A percentile compares a stretch with the other conserved stretches of the same genome.
Conservation (phyloP, 1,284 basidiomycete genomes). For the Volvariella volvacea region DNA sequence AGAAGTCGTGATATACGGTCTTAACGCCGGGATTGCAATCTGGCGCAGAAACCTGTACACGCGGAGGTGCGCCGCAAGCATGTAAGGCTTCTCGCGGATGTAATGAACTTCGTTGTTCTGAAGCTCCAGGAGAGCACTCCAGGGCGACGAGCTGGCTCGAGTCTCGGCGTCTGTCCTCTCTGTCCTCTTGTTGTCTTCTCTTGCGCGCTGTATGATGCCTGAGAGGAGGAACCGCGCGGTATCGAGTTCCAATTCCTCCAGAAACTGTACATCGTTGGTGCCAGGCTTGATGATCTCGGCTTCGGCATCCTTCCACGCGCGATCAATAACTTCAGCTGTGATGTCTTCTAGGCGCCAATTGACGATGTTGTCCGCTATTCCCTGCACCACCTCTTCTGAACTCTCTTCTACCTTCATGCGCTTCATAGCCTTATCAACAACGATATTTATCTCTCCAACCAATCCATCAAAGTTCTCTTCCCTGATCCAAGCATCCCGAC, state of each 20-base stretch:
- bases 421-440: constrained; percentile 28
- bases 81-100: constrained; percentile 30
- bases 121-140: constrained; percentile 35
- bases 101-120: constrained; percentile 44
- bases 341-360: constrained; percentile 11
- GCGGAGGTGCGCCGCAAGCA: constrained; percentile 37
- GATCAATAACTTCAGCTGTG: constrained; percentile 12
- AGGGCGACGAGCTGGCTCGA: constrained; percentile 18
- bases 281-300: constrained; percentile 9
- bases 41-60: constrained; percentile 40
- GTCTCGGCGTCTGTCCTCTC: constrained; percentile 10
- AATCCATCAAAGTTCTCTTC: constrained; percentile 24
- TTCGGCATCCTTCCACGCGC: constrained; percentile 15
- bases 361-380: constrained; percentile 12
- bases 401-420: constrained; percentile 19
- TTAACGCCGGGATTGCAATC: constrained; percentile 16
- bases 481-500: constrained; percentile 38
- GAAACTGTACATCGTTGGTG: neutral
- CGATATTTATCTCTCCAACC: constrained; percentile 22
- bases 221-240: constrained; percentile 42
- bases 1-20: constrained; percentile 28
- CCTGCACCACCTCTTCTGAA: neutral
- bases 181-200: constrained; percentile 18
- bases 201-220: constrained; percentile 35
- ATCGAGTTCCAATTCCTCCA: constrained; percentile 42